Base-by-base conservation (phyloP, 768 basidiomycete species). In the Mycena metata region DNA sequence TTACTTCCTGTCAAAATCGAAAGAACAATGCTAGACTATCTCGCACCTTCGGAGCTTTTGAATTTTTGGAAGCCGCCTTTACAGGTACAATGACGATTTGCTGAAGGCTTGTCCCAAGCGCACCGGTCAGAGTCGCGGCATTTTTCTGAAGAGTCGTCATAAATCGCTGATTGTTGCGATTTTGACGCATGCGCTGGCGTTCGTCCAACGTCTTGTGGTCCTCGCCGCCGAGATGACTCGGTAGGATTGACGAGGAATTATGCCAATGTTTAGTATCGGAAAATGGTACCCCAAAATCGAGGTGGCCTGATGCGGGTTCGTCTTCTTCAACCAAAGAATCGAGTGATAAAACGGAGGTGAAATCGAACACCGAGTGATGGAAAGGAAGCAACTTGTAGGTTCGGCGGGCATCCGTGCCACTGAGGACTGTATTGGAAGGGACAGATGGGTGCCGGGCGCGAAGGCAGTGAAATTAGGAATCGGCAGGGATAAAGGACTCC, bases 91-190 rank as follows among this genome's bases (percentile, higher is more conserved):
- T 91, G n/a, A 84, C 79, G 36, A 88, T 83, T 58, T 84, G 84
- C 72, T 86, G 80, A 30, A 92, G 77, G 9, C 76, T 76, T 1
- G 79, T 81, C 1, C 91, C 91, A 0, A 82, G 82, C 7, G 90
- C 90, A 0, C 91, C 91, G 0, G 88, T 90, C 64, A 92, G 74
- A 0, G 89, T 90, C 43, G 84, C 85, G 12, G 91, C 90, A 49
- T 88, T 87, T 58, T 82, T 78, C 58, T 89, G 89, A 62, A 92
- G 72, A 15, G 73, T 79, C 36, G 82, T 78, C 87, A 90, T 90
- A 74, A 86, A 88, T 0, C 83, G 78, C 71, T 93, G 91, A n/a
- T 87, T 82, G 17, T 74, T 71, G 17, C 79, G 76, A 50, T 87
- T 78, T 54, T 72, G 76, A 69, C 75, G 81, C 66, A 61, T 76